phyloP scores from a whole-genome alignment of 371 early-diverging fungal species.

The Mucor racemosus region DNA sequence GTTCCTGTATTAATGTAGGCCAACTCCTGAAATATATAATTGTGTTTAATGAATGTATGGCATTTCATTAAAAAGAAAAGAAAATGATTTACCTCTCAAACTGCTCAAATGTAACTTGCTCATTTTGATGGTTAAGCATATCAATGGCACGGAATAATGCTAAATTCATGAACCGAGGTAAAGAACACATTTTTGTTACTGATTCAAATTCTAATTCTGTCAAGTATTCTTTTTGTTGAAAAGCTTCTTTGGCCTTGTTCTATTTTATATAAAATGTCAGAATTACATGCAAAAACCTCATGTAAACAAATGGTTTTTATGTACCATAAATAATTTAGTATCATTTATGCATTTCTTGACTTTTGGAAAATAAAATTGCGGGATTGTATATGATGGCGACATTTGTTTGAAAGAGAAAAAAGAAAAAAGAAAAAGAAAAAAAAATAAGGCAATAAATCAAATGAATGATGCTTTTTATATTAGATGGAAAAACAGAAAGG shows the following conservation, averaged over 20 bases:
- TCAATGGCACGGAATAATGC: conserved; percentile 60
- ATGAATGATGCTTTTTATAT: background rate
- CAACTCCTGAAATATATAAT: conserved; percentile 2
- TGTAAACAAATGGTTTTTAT: too few relatives aligned
- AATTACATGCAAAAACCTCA: too few relatives aligned
- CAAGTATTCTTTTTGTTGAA: conserved; percentile 16
- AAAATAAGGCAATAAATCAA: background rate
- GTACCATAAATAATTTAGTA: conserved; percentile 1
- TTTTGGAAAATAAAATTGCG: conserved; percentile 6
- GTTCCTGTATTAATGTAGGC: background rate
- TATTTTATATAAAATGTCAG: background rate
- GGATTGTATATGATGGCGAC: background rate
- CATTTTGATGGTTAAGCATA: conserved; percentile 27
- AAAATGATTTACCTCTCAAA: conserved; percentile 13
- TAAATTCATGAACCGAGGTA: conserved; percentile 66
- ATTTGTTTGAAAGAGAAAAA: background rate
- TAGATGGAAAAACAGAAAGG: background rate
- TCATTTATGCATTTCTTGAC: background rate
- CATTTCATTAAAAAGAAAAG: too few relatives aligned
- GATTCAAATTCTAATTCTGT: conserved; percentile 50
- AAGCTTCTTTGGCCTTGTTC: background rate
- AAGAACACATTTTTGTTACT: conserved; percentile 55
- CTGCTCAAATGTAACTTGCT: conserved; percentile 30
- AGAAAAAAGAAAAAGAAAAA: background rate
- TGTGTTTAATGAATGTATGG: background rate